phyloP scores from a whole-genome alignment of 192 early-diverging fungal genomes.

The Oehlia diaphana region DNA sequence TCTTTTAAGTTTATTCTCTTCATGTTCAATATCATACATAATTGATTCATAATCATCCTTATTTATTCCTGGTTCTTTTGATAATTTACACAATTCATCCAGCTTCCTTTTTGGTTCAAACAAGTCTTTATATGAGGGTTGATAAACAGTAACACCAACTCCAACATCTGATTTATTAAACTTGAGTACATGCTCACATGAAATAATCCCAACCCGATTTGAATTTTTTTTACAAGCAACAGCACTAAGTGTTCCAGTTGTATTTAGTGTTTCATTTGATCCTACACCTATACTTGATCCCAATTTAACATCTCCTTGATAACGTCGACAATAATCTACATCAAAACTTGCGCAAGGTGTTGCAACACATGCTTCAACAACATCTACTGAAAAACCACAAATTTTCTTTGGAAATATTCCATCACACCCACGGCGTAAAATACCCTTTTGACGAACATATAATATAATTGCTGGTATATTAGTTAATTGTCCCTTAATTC shows the following conservation, averaged over 20 bases:
- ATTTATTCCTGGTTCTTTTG: not conserved
- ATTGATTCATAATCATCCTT: not conserved
- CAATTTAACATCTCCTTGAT: not conserved
- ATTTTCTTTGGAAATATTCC: not conserved
- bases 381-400: not conserved
- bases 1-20: too few species aligned
- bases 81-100: too few species aligned
- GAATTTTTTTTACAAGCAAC: not conserved
- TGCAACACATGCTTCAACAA: conserved; percentile 12
- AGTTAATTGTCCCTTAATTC: not conserved
- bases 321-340: not conserved
- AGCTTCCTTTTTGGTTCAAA: too few species aligned
- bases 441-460: not conserved
- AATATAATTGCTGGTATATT: not conserved
- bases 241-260: not conserved
- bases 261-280: not conserved
- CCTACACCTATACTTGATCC: conserved; percentile 4
- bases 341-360: not conserved
- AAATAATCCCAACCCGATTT: not conserved
- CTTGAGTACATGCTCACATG: not conserved
- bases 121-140: too few species aligned
- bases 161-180: not conserved
- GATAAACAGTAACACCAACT: not conserved
- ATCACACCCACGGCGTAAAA: not conserved
- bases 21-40: not conserved